Base-by-base conservation (phyloP, 257 asterid genomes). In the Nicotiana tomentosiformis region DNA sequence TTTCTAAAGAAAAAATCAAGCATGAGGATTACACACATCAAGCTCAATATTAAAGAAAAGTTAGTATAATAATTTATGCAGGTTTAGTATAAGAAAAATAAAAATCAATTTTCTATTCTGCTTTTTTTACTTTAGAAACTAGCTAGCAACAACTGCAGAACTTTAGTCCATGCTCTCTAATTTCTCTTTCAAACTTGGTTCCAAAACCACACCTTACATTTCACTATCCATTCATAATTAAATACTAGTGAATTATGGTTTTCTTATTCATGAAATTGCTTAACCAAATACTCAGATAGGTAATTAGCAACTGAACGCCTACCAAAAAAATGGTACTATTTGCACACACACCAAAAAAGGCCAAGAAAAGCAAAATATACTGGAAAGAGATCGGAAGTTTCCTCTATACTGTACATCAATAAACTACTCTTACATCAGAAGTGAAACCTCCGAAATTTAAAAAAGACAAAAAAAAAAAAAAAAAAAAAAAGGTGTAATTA, bases 381-480 rank as follows among this genome's bases (percentile, higher is more conserved):
- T 6, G 17, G 62, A 51, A 74, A 76, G 80, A 14, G 16, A 51
- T 76, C 3, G 29, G 80, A 76, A 46, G 17, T 1, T 76, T 51
- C 80, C 29, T 51, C 35, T 76, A 51, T 72, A 20, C 80, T 26
- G 80, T 76, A 76, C 80, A 74, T 74, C 9, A 53, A 49, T 29
- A 49, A 74, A 76, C 80, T 76, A 51, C 12, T 29, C 62, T 51
- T 76, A 76, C 64, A 76, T 76, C 46, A 76, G 8, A 76, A 51
- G 16, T 51, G 12, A 43, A 72, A 72, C 79, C 39, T 20, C 60
- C 60, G 35, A 70, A 70, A n/a, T 7, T n/a, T 61, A 39, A 2
- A 43, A 43, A n/a, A 35, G 39, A 17, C 2, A 3, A 70, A 72
- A 20, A 43, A 70, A 10, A 14, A 66, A 3, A 30, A n/a, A n/a